phyloP scores from a whole-genome alignment of 1,284 basidiomycete species.

The Marasmius sp. region DNA sequence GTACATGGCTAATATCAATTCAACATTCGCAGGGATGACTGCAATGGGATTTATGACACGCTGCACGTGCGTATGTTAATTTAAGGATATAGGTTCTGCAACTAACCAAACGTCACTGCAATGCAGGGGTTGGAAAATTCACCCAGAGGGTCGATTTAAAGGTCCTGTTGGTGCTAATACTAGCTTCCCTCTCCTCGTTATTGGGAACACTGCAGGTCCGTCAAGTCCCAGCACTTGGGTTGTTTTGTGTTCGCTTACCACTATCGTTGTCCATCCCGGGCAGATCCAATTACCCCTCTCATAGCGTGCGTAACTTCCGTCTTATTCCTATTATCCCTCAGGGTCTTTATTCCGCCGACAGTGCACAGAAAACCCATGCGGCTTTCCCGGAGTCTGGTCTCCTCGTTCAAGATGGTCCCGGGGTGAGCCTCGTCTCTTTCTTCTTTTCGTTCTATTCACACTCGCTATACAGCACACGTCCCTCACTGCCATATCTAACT shows the following conservation, averaged over 20 bases:
- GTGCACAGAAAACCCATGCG: conserved; percentile 38
- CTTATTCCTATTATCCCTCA: not conserved
- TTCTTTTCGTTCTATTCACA: too few species aligned
- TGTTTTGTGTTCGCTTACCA: too few species aligned
- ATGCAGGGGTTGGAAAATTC: conserved; percentile 30
- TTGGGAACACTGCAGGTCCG: conserved; percentile 21
- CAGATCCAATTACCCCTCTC: conserved; percentile 42
- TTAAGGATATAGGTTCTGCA: not conserved
- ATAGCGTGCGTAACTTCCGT: conserved; percentile 21
- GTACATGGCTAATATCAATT: conserved; percentile 1
- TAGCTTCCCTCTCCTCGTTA: conserved; percentile 18
- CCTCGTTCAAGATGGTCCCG: conserved; percentile 40
- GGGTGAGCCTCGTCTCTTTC: too few species aligned
- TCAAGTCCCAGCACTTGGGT: not conserved
- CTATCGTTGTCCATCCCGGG: not conserved
- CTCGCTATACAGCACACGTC: too few species aligned
- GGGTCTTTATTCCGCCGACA: conserved; percentile 13
- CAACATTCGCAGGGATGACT: not conserved
- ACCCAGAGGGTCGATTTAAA: conserved; percentile 30
- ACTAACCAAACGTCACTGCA: not conserved
- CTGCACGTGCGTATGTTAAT: not conserved
- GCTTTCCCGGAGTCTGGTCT: conserved; percentile 36
- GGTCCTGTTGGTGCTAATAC: conserved; percentile 26
- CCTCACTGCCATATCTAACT: too few species aligned
- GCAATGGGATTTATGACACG: not conserved